A percentile compares a stretch with the other conserved stretches of the same genome.
These are phyloP conservation scores for Penicillium sp. DNA, from an alignment of 2,329 filamentous ascomycete species.

Conservation along the genomic window DNA sequence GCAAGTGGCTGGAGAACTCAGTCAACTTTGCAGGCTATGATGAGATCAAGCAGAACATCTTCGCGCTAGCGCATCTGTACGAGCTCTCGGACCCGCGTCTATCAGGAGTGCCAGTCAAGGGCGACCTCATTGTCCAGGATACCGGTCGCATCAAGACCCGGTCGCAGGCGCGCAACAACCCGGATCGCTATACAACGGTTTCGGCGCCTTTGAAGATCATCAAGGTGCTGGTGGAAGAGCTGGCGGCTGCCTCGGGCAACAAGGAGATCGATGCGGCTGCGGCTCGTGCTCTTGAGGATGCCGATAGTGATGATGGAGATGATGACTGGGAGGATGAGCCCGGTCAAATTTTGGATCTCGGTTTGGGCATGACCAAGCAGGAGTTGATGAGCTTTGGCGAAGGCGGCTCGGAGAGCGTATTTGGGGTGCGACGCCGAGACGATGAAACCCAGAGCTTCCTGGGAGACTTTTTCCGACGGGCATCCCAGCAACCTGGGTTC, in stretches of 20 bases:
- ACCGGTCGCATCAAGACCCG: conserved; percentile 89
- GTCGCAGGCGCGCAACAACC: conserved; percentile 83
- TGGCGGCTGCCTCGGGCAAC: conserved; percentile 73
- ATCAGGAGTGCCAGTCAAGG: conserved; percentile 79
- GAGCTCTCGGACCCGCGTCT: conserved; percentile 80
- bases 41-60: conserved; percentile 94
- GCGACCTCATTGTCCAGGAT: conserved; percentile 79
- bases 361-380: conserved; percentile 64
- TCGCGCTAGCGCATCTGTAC: conserved; percentile 89
- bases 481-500: conserved; percentile 56
- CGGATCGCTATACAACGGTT: conserved; percentile 85
- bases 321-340: conserved; percentile 89
- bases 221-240: conserved; percentile 92
- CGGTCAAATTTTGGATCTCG: conserved; percentile 74
- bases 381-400: conserved; percentile 78
- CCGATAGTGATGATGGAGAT: conserved; percentile 68
- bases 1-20: conserved; percentile 97
- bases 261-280: conserved; percentile 55
- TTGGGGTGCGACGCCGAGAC: conserved; percentile 66
- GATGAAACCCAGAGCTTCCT: conserved; percentile 89
- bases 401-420: conserved; percentile 49
- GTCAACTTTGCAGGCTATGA: conserved; percentile 98
- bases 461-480: conserved; percentile 71
- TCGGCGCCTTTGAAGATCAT: conserved; percentile 90
- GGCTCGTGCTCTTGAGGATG: conserved; percentile 59